Conservation (phyloP, 805 yeast genomes). For the Kurtzmaniella cleridarum region DNA sequence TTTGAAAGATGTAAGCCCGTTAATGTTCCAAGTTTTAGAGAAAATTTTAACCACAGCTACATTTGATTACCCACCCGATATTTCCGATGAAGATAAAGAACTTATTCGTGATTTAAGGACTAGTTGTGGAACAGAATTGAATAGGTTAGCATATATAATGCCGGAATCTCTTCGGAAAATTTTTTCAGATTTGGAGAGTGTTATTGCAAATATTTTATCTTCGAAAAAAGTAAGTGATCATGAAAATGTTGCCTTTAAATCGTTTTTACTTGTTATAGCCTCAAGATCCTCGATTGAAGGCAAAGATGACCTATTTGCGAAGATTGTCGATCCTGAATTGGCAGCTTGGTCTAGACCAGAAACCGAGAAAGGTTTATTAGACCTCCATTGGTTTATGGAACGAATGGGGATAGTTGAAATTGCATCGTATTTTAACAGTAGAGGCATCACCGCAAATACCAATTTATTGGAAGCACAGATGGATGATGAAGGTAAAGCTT, state of each 20-base stretch:
- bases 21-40: conserved; percentile 82
- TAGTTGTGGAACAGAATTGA: conserved; percentile 90
- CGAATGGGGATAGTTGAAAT: conserved; percentile 90
- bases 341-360: conserved; percentile 89
- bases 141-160: conserved; percentile 89
- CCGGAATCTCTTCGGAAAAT: conserved; percentile 84
- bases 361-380: conserved; percentile 83
- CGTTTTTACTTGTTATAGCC: conserved; percentile 86
- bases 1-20: conserved; percentile 64
- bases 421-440: conserved; percentile 79
- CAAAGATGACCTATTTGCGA: conserved; percentile 72
- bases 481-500: conserved; percentile 80
- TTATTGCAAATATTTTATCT: conserved; percentile 64
- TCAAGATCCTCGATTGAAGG: conserved; percentile 73
- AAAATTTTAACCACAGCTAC: conserved; percentile 82
- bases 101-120: conserved; percentile 81
- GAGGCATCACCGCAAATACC: conserved; percentile 75
- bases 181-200: conserved; percentile 76
- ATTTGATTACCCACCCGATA: conserved; percentile 63
- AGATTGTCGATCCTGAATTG: conserved; percentile 90
- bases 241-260: conserved; percentile 89
- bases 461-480: conserved; percentile 72
- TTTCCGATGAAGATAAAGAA: conserved; percentile 71
- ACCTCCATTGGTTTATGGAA: conserved; percentile 97
- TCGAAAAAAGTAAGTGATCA: conserved; percentile 75